Base-by-base conservation (phyloP, 75 land plant genomes). In the Sequoia sempervirens region DNA sequence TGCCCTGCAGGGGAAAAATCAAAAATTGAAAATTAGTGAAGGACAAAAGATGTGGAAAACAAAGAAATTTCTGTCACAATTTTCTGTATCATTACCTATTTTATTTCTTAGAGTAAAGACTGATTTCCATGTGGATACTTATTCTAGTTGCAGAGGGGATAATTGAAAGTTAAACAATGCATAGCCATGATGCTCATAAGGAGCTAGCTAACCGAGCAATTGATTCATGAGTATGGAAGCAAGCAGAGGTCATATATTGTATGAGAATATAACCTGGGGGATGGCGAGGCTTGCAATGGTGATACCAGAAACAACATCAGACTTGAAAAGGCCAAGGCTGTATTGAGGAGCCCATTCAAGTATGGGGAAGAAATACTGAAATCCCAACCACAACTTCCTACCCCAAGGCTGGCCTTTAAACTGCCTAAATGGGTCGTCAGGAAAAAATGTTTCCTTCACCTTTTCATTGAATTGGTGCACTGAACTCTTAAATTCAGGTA, bases 261-360 rank as follows among this genome's bases (percentile, higher is more conserved):
- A 58, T 20, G 9, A 61, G 80, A 15, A 79, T 34, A 50, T 81
- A 11, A 85, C 86, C 86, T 90, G 91, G 26, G 91, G 91, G 32
- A 90, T 80, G 52, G 90, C 84, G 26, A 90, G 88, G 76, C 91
- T 90, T 30, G 92, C 91, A 53, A 90, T 90, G 84, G 91, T 90
- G 78, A 89, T 82, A 10, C 91, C 91, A 3, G 91, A 84, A 12
- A 90, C 20, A 23, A 89, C 50, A 72, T 90, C 91, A 46, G 69
- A 18, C 70, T 52, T 68, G 83, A 90, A 86, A 7, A 46, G 12
- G 14, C 20, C 46, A 40, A 86, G 84, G 23, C n/a, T 81, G 72
- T 90, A 90, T 6, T 30, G 43, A 9, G 86, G 75, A 34, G 74
- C 69, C 91, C 91, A 89, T 18, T 84, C 88, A 5, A 90, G 41